Evolutionary conservation across 441 rosid genomes (phyloP).

Genomic region (Croton laevigatus): DNA sequence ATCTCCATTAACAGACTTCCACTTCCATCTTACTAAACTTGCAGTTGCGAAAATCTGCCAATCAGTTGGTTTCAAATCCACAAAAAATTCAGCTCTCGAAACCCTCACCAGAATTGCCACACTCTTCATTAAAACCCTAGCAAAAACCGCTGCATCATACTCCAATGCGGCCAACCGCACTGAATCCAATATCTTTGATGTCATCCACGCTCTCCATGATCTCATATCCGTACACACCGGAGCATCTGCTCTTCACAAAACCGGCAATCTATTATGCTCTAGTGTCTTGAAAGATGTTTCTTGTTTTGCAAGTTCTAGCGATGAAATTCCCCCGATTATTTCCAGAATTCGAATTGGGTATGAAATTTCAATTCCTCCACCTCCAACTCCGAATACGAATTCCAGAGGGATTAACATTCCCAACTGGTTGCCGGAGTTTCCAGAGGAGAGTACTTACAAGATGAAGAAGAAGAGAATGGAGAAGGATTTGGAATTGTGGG

Average conservation of each 20-base stretch:
- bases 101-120: slow-evolving; percentile 40
- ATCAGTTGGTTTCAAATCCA: slow-evolving; percentile 45
- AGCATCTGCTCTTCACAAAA: slow-evolving; percentile 32
- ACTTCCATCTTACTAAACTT: slow-evolving; percentile 36
- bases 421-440: slow-evolving; percentile 40
- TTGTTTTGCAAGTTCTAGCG: slow-evolving; percentile 29
- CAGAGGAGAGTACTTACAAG: slow-evolving; percentile 19
- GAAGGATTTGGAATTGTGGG: slow-evolving; percentile 32
- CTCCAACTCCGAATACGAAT: neutral
- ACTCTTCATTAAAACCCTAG: slow-evolving; percentile 43
- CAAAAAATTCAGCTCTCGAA: slow-evolving; percentile 43
- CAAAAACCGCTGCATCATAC: slow-evolving; percentile 34
- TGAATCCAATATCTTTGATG: slow-evolving; percentile 49
- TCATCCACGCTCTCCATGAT: slow-evolving; percentile 46
- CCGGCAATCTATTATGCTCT: slow-evolving; percentile 29
- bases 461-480: neutral
- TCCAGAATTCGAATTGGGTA: neutral
- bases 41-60: slow-evolving; percentile 62
- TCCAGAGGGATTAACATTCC: slow-evolving; percentile 26
- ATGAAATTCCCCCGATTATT: slow-evolving; percentile 55
- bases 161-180: slow-evolving; percentile 43
- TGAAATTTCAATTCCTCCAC: too few relatives aligned
- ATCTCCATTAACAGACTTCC: slow-evolving; percentile 12
- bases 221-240: slow-evolving; percentile 33
- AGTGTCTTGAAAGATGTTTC: slow-evolving; percentile 29